phyloP scores from a whole-genome alignment of 2,329 filamentous ascomycete genomes.

The Fusarium compactum region DNA sequence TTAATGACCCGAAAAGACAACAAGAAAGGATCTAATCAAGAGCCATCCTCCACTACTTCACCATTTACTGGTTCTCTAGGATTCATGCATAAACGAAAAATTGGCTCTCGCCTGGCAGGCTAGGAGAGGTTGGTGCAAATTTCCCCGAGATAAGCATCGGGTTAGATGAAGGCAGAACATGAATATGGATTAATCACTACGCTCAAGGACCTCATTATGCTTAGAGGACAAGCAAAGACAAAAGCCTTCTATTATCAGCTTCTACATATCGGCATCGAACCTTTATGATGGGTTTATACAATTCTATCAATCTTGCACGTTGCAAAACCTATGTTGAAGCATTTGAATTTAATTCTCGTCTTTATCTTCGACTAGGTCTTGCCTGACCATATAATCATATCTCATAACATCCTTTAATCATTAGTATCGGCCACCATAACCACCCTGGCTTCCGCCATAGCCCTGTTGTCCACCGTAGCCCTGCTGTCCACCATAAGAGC shows the following conservation, averaged over 20 bases:
- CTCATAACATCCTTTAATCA: not conserved
- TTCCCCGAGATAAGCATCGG: not conserved
- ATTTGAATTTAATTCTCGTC: not conserved
- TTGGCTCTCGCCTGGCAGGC: not conserved
- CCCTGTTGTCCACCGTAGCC: constrained; percentile 1
- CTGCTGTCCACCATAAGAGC: constrained; percentile 1
- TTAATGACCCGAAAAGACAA: not conserved
- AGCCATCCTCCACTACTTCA: not conserved
- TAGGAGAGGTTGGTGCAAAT: not conserved
- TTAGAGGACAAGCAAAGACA: not conserved
- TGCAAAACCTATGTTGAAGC: not conserved
- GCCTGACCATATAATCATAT: not conserved
- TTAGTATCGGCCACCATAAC: constrained; percentile 11
- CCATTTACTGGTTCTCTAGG: not conserved
- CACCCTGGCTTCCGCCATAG: constrained; percentile 5
- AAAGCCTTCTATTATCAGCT: not conserved
- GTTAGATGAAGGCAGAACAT: not conserved
- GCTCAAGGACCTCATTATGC: not conserved
- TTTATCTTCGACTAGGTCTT: not conserved
- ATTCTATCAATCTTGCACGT: not conserved
- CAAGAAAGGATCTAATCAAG: not conserved
- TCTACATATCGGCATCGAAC: not conserved
- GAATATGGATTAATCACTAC: not conserved
- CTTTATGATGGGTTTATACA: not conserved
- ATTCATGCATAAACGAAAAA: not conserved